Conservation (phyloP, 73 alveolate genomes). For the Blepharisma japonicum region DNA sequence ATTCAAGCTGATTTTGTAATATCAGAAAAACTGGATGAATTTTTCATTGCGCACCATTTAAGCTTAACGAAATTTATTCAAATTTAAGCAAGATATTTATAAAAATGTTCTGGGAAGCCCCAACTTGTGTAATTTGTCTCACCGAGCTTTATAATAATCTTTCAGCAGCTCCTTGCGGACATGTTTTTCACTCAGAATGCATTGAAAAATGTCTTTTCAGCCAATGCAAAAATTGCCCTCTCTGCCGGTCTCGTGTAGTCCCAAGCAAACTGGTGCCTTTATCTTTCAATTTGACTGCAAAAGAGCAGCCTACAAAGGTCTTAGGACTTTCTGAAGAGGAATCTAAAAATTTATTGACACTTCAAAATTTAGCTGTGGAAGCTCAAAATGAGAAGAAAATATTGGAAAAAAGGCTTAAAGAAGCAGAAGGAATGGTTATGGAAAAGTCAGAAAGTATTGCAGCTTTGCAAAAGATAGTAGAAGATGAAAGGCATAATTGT, state of each 20-base stretch:
- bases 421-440: too few species aligned
- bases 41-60: too few species aligned
- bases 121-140: constrained; percentile 4
- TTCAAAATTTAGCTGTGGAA: too few species aligned
- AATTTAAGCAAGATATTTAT: not conserved
- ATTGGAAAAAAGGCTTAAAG: too few species aligned
- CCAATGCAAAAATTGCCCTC: not conserved
- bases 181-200: not conserved
- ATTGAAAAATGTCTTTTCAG: not conserved
- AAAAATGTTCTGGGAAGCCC: constrained; percentile 15
- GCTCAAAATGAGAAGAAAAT: too few species aligned
- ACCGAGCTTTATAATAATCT: not conserved
- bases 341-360: not conserved
- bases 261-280: not conserved
- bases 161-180: constrained; percentile 24
- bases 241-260: not conserved
- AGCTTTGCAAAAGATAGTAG: too few species aligned
- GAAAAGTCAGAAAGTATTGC: too few species aligned
- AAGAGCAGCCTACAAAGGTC: not conserved
- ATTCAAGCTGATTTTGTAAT: too few species aligned
- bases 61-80: not conserved
- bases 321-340: constrained; percentile 7
- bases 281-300: not conserved
- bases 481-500: too few species aligned
- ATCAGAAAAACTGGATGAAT: too few species aligned